Base-by-base conservation (phyloP, 306 rosid species). In the Quercus bicolor region DNA sequence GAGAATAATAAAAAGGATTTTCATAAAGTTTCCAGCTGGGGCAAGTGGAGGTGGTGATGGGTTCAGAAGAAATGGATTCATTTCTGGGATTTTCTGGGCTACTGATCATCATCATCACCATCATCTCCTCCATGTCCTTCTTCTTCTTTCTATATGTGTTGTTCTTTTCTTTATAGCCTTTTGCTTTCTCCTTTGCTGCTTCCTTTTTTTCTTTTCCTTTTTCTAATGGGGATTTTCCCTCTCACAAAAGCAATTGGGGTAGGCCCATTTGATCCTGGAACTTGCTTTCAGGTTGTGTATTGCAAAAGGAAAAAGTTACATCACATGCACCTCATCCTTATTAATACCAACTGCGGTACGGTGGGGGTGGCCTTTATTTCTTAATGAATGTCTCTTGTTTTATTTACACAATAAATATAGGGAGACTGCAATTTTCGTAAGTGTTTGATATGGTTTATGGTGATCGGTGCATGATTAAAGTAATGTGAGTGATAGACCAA, bases 21-120 rank as follows among this genome's bases (percentile, higher is more conserved):
- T 88, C 91, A 16, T 88, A 88, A 72, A 88, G 86, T 79, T 86
- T 88, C 91, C 91, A 88, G 80, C 76, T 86, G 78, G 86, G 88
- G 80, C 72, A 53, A 84, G 83, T 65, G 65, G 89, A 53, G 81
- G 77, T 52, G 68, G 78, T 68, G 74, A 80, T 80, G 56, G 84
- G 72, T 15, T 84, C 75, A 0, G 51, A 28, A 76, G 62, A 54
- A 62, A 19, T 70, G 80, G 70, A 26, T 52, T 82, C 82, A 31
- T 77, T 59, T 76, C 78, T 56, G 76, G 65, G 78, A 57, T 59
- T 76, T 69, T 74, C 80, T 40, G 86, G 84, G 82, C 75, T 76
- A 73, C 48, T 33, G 75, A 43, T 62, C 79, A 56, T 43, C 86
- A 82, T 82, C 90, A 86, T 77, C 80, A 70, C 69, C 83, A 68